A percentile compares a stretch with the other conserved stretches of the same genome.
These are phyloP conservation scores for Serendipita sp. DNA, from an alignment of 768 basidiomycete genomes.

Conservation along the genomic window DNA sequence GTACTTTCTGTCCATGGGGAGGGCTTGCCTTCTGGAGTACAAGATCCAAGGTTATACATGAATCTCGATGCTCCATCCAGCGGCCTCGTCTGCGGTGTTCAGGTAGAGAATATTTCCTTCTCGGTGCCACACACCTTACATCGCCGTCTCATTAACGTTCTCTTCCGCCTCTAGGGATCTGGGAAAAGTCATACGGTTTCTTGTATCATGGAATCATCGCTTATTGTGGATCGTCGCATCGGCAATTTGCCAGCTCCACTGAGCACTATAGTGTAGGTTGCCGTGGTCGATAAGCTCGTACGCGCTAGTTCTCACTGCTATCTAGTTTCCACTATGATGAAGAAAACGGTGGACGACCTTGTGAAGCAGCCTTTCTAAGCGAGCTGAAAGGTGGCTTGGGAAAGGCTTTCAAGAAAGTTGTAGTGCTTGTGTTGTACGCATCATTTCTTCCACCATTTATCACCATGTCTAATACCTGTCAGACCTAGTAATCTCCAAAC, in stretches of 20 bases:
- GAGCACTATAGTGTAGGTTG: conserved; percentile 33
- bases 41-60: conserved; percentile 4
- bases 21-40: not conserved
- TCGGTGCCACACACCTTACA: not conserved
- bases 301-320: not conserved
- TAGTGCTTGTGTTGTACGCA: conserved; percentile 8
- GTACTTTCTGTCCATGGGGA: not conserved
- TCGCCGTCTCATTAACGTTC: not conserved
- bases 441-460: not conserved
- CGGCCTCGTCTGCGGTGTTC: conserved; percentile 51
- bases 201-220: conserved; percentile 51
- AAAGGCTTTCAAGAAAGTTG: not conserved
- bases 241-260: conserved; percentile 41
- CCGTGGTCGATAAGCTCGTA: not conserved
- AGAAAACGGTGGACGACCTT: conserved; percentile 7
- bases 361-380: conserved; percentile 11
- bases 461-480: not conserved
- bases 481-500: conserved; percentile 10
- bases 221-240: conserved; percentile 34
- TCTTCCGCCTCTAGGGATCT: conserved; percentile 28
- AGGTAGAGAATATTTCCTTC: not conserved
- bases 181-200: conserved; percentile 63
- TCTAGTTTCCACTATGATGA: conserved; percentile 9
- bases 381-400: not conserved
- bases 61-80: conserved; percentile 49